A percentile compares a stretch with the other conserved stretches of the same genome.
phyloP scores from a whole-genome alignment of 495 filamentous ascomycete genomes.

The Penicillium antarcticum region DNA sequence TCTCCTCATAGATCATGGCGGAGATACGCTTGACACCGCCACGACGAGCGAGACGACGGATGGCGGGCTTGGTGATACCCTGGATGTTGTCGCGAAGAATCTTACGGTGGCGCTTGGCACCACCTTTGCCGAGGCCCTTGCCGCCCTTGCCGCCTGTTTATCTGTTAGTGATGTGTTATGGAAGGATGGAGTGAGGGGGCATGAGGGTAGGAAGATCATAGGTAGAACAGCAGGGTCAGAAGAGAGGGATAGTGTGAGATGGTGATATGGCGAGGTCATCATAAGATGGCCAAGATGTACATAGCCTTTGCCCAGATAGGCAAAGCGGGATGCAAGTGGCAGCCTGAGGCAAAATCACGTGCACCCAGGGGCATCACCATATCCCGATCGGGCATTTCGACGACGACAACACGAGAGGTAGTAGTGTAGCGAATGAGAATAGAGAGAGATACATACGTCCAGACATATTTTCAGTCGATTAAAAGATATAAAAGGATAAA shows the following conservation, averaged over 20 bases:
- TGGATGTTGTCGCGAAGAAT: slow-evolving; percentile 99
- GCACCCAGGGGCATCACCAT: slow-evolving; percentile 2
- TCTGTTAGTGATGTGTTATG: slow-evolving; percentile 14
- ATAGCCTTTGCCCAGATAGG: slow-evolving; percentile 6
- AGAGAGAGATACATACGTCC: slow-evolving; percentile 73
- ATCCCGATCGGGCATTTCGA: not conserved
- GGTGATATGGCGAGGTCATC: not conserved
- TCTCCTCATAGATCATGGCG: slow-evolving; percentile 70
- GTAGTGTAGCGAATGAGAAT: slow-evolving; percentile 10
- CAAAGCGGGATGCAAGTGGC: not conserved
- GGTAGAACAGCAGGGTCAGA: no score
- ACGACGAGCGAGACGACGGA: slow-evolving; percentile 63
- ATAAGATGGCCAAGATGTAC: not conserved
- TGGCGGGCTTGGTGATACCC: slow-evolving; percentile 71
- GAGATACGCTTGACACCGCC: slow-evolving; percentile 66
- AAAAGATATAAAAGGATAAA: not conserved
- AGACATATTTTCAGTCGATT: slow-evolving; percentile 68
- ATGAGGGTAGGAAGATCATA: not conserved
- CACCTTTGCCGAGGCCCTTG: slow-evolving; percentile 81
- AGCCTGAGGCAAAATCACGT: slow-evolving; percentile 6
- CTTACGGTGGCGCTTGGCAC: slow-evolving; percentile 98
- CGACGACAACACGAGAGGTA: slow-evolving; percentile 16
- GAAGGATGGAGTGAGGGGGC: no score
- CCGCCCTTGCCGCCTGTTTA: slow-evolving; percentile 84
- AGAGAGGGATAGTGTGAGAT: not conserved